Conservation (phyloP, 1,284 basidiomycete species). For the Leccinum griseonigrum region DNA sequence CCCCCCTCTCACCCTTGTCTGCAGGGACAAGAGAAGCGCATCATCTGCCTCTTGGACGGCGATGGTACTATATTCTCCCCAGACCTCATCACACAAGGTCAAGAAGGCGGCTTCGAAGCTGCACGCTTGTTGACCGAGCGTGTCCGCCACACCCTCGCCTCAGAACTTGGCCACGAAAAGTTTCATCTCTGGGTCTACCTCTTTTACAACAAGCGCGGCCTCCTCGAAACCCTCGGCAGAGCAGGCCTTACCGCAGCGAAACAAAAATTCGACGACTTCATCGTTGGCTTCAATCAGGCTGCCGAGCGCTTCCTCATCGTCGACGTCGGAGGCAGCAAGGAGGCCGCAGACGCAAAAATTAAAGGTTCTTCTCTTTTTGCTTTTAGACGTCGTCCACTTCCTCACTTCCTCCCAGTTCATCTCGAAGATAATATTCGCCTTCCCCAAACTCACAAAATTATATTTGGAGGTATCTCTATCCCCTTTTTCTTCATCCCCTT, state of each 20-base stretch:
- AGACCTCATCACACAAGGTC: constrained; percentile 51
- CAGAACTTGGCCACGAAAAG: constrained; percentile 40
- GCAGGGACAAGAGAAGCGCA: constrained; percentile 46
- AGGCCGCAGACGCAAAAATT: constrained; percentile 72
- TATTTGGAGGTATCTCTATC: constrained; percentile 53
- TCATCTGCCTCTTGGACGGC: constrained; percentile 62
- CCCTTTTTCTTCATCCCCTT: background rate
- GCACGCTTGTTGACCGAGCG: constrained; percentile 51
- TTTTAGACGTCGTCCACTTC: background rate
- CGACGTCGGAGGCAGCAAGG: constrained; percentile 71
- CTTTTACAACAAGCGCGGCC: constrained; percentile 62
- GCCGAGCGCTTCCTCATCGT: constrained; percentile 63
- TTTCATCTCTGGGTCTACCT: constrained; percentile 62
- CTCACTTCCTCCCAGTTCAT: constrained; percentile 41
- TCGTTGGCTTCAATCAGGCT: constrained; percentile 65
- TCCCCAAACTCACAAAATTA: constrained; percentile 57
- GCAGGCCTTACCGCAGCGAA: constrained; percentile 40
- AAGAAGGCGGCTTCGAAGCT: constrained; percentile 54
- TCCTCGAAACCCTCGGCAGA: constrained; percentile 49
- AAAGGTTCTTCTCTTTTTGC: constrained; percentile 44
- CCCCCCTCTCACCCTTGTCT: constrained; percentile 1
- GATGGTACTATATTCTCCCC: constrained; percentile 62
- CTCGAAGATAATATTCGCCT: constrained; percentile 60
- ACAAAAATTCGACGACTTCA: constrained; percentile 56
- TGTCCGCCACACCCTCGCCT: constrained; percentile 43